Evolutionary conservation across 345 rosid genomes (phyloP).

Genomic region (Crucihimalaya himalaica): DNA sequence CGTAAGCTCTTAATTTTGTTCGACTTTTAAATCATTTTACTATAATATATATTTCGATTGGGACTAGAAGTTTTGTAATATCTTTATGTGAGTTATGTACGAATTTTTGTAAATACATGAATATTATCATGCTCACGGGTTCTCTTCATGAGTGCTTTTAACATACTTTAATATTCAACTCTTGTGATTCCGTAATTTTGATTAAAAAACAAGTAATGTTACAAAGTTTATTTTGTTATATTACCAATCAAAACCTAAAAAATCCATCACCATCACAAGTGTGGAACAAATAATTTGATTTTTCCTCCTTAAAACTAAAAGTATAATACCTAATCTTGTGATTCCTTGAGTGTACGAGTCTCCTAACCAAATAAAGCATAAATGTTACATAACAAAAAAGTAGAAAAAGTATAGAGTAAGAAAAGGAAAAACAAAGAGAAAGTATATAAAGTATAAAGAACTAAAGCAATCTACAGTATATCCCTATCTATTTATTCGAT

Average conservation of each 20-base stretch:
- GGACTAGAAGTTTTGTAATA: slow-evolving; percentile 25
- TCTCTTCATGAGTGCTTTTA: neutral
- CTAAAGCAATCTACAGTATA: slow-evolving; percentile 37
- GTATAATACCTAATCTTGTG: neutral
- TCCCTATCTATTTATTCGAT: slow-evolving; percentile 40
- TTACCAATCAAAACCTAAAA: neutral
- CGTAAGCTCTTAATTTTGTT: neutral
- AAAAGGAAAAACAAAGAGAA: slow-evolving; percentile 36
- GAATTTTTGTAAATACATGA: slow-evolving; percentile 25
- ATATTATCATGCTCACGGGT: neutral
- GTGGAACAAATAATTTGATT: neutral
- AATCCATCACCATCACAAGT: neutral
- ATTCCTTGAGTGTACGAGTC: slow-evolving; percentile 39
- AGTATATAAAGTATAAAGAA: slow-evolving; percentile 23
- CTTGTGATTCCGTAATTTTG: neutral
- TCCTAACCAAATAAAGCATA: slow-evolving; percentile 35
- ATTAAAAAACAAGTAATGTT: neutral
- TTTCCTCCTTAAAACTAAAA: neutral
- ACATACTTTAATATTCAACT: neutral
- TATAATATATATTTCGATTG: slow-evolving; percentile 12
- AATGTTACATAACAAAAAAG: no score
- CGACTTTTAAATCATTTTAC: neutral
- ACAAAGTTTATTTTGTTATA: neutral
- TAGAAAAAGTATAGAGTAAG: slow-evolving; percentile 13
- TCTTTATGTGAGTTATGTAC: slow-evolving; percentile 11